A percentile compares a stretch with the other conserved stretches of the same genome.
phyloP scores from a whole-genome alignment of 768 basidiomycete genomes.

The Lactarius indigo region DNA sequence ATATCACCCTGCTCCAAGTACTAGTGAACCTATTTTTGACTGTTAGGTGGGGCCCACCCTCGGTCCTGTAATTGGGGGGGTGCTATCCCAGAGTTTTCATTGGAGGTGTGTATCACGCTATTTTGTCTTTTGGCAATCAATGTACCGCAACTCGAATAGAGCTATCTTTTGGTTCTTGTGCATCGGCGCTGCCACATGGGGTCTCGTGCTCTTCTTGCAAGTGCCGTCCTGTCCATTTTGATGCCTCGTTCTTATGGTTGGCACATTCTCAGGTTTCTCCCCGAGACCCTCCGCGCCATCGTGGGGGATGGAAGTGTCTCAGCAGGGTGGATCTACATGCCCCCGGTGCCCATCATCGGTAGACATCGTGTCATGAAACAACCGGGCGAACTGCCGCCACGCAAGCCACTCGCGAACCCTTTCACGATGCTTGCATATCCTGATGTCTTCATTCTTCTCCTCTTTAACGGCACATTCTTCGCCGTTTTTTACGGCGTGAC shows the following conservation, averaged over 20 bases:
- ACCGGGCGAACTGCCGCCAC: conserved; percentile 23
- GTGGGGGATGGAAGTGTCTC: conserved; percentile 43
- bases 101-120: conserved; percentile 30
- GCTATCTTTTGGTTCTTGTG: conserved; percentile 44
- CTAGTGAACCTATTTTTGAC: neutral
- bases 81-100: conserved; percentile 29
- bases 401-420: conserved; percentile 48
- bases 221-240: conserved; percentile 6
- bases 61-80: conserved; percentile 51
- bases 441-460: conserved; percentile 53
- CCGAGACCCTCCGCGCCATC: conserved; percentile 46
- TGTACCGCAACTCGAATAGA: conserved; percentile 24
- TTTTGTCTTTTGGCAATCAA: neutral
- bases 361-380: conserved; percentile 13
- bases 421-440: conserved; percentile 50
- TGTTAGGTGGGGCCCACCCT: conserved; percentile 34
- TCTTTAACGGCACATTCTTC: conserved; percentile 51
- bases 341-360: conserved; percentile 35
- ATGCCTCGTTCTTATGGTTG: neutral
- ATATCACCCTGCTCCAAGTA: neutral
- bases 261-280: conserved; percentile 36
- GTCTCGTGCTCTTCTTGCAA: conserved; percentile 37
- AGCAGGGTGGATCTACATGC: conserved; percentile 32
- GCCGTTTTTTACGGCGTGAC: conserved; percentile 58
- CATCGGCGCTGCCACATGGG: conserved; percentile 35